Conservation (phyloP, 1,284 basidiomycete species). For the Phenoliferia sp. region DNA sequence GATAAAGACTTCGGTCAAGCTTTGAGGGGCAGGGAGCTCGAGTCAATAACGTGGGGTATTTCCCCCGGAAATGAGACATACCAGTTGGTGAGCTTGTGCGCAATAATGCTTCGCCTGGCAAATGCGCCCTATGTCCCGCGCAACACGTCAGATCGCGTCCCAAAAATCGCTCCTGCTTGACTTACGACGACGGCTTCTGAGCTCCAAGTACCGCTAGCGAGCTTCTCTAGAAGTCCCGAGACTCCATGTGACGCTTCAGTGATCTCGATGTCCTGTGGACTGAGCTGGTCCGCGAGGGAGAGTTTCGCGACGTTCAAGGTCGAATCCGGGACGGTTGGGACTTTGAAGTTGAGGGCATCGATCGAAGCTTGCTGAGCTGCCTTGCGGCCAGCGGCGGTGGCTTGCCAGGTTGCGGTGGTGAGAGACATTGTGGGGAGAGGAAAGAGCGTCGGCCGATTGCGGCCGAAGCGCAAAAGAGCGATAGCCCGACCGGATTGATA, state of each 20-base stretch:
- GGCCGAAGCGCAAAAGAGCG: too few species aligned
- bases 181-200: constrained; percentile 39
- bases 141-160: not conserved
- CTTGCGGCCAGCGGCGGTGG: constrained; percentile 53
- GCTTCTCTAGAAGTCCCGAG: constrained; percentile 36
- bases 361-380: constrained; percentile 49
- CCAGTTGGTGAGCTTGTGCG: constrained; percentile 44
- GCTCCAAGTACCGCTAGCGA: constrained; percentile 35
- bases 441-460: too few species aligned
- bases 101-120: constrained; percentile 39
- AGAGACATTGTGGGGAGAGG: not conserved
- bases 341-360: not conserved
- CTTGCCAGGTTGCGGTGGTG: constrained; percentile 47
- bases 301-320: constrained; percentile 5
- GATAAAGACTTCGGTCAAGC: constrained; percentile 63
- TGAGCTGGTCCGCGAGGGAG: constrained; percentile 54
- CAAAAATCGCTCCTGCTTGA: not conserved
- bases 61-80: not conserved
- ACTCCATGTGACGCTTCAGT: constrained; percentile 48
- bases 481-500: too few species aligned
- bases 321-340: not conserved
- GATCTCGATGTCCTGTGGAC: constrained; percentile 59
- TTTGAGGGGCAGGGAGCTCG: constrained; percentile 55
- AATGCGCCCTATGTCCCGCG: constrained; percentile 28
- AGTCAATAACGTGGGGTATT: not conserved